These are phyloP conservation scores for Populus davidiana DNA, from an alignment of 345 rosid species.

Conservation along the genomic window DNA sequence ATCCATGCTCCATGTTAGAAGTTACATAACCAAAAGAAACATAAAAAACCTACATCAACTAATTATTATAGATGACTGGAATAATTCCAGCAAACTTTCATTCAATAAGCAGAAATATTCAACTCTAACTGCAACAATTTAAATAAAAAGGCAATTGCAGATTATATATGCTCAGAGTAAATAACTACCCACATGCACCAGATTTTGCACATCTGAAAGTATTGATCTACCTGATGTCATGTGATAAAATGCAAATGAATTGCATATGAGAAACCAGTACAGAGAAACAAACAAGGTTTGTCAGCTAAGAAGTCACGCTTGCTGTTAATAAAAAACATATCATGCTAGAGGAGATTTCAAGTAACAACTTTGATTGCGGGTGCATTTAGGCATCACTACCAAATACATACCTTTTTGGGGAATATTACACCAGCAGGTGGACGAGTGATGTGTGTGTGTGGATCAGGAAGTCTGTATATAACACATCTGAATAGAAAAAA, in stretches of 20 bases:
- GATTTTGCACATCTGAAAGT: not conserved
- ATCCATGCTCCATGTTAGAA: not conserved
- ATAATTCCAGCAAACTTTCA: no score
- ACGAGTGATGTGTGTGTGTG: slow-evolving; percentile 54
- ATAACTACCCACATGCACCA: not conserved
- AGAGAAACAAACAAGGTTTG: not conserved
- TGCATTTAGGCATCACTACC: not conserved
- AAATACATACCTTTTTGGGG: slow-evolving; percentile 63
- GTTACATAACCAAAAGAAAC: no score
- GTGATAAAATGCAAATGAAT: not conserved
- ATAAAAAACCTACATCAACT: no score
- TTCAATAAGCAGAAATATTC: no score
- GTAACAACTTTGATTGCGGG: not conserved
- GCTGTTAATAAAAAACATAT: not conserved
- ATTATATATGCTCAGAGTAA: not conserved
- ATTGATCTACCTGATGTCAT: not conserved
- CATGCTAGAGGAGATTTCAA: not conserved
- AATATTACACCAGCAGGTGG: slow-evolving; percentile 59
- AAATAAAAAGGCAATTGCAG: not conserved
- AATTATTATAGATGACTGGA: no score
- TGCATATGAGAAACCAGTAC: not conserved
- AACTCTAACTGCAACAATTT: no score
- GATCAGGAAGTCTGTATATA: slow-evolving; percentile 76
- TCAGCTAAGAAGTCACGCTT: no score
- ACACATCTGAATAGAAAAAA: slow-evolving; percentile 56